Base-by-base conservation (phyloP, 345 rosid species). In the Salix purpurea region DNA sequence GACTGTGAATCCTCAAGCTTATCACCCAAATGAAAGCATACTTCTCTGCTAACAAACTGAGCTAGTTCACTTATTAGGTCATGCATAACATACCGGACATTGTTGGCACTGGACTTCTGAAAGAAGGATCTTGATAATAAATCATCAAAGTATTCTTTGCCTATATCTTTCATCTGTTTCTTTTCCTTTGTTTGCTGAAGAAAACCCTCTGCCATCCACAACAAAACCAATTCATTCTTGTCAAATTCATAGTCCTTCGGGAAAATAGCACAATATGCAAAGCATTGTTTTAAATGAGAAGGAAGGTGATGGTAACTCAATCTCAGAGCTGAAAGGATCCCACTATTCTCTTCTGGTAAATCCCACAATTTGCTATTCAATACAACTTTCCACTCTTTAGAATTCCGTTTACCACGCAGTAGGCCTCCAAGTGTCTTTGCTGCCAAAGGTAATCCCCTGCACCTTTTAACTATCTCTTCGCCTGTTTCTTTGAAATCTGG, bases 201-300 rank as follows among this genome's bases (percentile, higher is more conserved):
- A 0, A 69, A 40, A 28, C 80, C 84, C 60, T 77, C 81, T 39
- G 78, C 75, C 72, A 77, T 81, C 84, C 84, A 81, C 26, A 73
- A 18, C 1, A 37, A 4, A 16, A 81, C 69, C 56, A 82, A 15
- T 34, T 82, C 74, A 13, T 75, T 65, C 80, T 78, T 65, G 24
- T 78, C 71, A 10, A 78, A 75, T 40, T 74, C 74, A 48, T 78
- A 75, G 23, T 71, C 74, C 8, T 75, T 82, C 0, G 81, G 74
- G 65, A 82, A n/a, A 9, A 69, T 62, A 40, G 78, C 70, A 52
- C 84, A 77, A 15, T 77, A 81, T 14, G 72, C 74, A 50, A 81
- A 81, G 28, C 77, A 81, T 26, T 77, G 69, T 56, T 81, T 81
- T 1, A 76, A 15, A 72, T 50, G 67, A 0, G 78, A 77, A 50